Conservation (phyloP, 352 stramenopile species). For the Thraustochytrium sp. region DNA sequence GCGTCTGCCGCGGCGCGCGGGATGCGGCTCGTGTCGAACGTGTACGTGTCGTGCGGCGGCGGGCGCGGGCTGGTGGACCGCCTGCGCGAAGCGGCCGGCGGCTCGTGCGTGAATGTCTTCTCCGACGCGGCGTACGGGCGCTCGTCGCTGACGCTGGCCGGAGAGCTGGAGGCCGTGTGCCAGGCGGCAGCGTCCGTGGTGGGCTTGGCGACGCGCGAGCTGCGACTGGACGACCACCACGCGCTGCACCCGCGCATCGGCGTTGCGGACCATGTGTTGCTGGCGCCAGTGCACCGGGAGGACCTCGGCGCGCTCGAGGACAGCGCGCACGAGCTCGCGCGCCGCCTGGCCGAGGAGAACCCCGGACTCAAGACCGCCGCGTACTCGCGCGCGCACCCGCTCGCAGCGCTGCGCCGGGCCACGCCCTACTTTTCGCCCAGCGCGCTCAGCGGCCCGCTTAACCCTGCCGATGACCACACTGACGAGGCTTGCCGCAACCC, state of each 20-base stretch:
- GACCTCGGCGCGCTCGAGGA: background rate
- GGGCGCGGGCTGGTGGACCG: background rate
- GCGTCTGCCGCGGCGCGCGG: background rate
- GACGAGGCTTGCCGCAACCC: background rate
- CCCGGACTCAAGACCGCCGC: background rate
- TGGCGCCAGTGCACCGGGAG: background rate
- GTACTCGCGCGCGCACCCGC: background rate
- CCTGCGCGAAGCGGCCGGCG: background rate
- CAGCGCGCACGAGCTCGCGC: background rate
- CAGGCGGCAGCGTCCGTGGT: background rate
- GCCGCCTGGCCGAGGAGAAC: background rate
- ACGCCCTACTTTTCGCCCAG: background rate
- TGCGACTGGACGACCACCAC: background rate
- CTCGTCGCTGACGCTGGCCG: background rate
- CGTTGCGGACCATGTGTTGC: background rate
- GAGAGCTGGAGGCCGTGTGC: background rate
- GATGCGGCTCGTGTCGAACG: background rate
- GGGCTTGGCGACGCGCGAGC: background rate
- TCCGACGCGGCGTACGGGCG: background rate
- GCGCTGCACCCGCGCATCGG: background rate
- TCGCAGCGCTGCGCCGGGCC: background rate
- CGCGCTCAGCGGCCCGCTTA: background rate
- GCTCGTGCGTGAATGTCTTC: background rate
- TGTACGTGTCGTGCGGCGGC: background rate
- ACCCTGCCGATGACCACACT: background rate